Percentiles rank a stretch among this genome's conserved stretches.
These are phyloP conservation scores for Aegilops sharonensis DNA, from an alignment of 176 grass and related monocot genomes.

Conservation along the genomic window DNA sequence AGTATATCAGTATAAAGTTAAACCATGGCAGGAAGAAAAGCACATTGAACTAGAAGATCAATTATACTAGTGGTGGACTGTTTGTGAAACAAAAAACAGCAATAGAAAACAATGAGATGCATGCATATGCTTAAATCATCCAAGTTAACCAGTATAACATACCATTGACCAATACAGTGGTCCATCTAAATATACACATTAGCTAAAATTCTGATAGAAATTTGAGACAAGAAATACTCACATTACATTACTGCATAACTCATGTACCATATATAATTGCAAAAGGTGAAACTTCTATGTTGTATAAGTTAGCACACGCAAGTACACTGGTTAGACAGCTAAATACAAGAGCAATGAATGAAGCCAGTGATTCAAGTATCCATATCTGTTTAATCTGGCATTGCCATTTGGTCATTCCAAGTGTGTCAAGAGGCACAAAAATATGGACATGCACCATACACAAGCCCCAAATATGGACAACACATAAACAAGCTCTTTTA, in stretches of 20 bases:
- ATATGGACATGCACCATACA: background rate
- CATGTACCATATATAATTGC: background rate
- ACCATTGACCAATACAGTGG: background rate
- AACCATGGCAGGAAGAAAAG: background rate
- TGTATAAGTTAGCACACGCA: background rate
- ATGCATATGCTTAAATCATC: background rate
- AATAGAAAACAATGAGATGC: slow-evolving; percentile 1
- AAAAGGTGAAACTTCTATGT: background rate
- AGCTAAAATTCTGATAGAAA: background rate
- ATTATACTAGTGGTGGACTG: background rate
- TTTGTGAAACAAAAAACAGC: background rate
- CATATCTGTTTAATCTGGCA: background rate
- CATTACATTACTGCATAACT: background rate
- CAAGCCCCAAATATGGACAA: background rate
- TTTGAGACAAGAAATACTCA: background rate
- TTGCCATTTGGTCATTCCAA: background rate
- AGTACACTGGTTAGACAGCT: background rate
- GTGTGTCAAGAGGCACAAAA: background rate
- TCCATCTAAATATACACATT: background rate
- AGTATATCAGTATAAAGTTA: background rate
- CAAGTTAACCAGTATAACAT: background rate
- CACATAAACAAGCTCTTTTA: background rate
- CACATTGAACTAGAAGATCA: background rate
- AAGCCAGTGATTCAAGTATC: background rate
- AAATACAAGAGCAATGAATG: background rate